A percentile compares a stretch with the other conserved stretches of the same genome.
phyloP scores from a whole-genome alignment of 495 filamentous ascomycete genomes.

The Apodospora peruviana region DNA sequence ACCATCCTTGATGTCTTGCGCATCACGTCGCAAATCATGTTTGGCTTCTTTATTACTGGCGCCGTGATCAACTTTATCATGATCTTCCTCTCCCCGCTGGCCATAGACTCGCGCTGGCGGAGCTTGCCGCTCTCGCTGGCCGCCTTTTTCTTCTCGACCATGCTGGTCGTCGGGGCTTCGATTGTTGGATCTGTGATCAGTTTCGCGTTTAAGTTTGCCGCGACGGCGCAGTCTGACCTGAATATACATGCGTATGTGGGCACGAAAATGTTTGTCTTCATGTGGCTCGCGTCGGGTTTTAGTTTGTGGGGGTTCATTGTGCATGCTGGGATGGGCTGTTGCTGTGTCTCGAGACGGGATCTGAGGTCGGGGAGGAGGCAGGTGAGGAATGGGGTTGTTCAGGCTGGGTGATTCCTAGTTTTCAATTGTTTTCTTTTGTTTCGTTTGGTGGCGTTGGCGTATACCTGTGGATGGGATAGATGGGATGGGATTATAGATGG shows the following conservation, averaged over 20 bases:
- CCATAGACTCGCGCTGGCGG: slow-evolving; percentile 42
- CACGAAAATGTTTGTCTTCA: slow-evolving; percentile 73
- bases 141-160: slow-evolving; percentile 57
- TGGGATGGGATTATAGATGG: too few relatives aligned
- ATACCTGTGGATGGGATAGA: background rate
- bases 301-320: slow-evolving; percentile 63
- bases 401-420: too few relatives aligned
- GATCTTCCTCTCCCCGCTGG: slow-evolving; percentile 35
- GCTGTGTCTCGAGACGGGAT: slow-evolving; percentile 57
- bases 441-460: background rate
- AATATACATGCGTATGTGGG: slow-evolving; percentile 74
- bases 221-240: slow-evolving; percentile 55
- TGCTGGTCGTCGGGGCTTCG: slow-evolving; percentile 63
- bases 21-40: slow-evolving; percentile 85
- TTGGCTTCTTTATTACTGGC: slow-evolving; percentile 73
- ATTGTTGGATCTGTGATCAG: slow-evolving; percentile 78
- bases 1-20: slow-evolving; percentile 68
- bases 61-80: slow-evolving; percentile 61
- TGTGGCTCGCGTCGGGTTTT: slow-evolving; percentile 75
- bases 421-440: background rate
- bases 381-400: slow-evolving; percentile 9
- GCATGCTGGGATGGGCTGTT: slow-evolving; percentile 70
- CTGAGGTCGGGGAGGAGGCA: slow-evolving; percentile 42
- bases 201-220: slow-evolving; percentile 67
- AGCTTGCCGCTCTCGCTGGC: slow-evolving; percentile 48